Conservation (phyloP, 2,329 filamentous ascomycete species). For the Alternaria incomplexa region DNA sequence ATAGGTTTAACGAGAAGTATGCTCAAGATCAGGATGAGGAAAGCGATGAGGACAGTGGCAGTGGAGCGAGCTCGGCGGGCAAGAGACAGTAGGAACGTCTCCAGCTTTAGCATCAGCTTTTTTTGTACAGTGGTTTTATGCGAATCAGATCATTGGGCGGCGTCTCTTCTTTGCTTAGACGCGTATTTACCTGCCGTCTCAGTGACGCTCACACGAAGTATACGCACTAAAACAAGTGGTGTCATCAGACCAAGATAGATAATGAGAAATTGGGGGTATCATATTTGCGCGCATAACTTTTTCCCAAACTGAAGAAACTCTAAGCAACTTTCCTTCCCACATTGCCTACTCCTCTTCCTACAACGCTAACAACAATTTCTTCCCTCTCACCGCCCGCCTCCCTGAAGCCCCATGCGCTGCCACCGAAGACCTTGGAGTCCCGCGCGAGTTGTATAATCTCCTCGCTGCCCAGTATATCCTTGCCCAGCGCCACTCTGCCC, state of each 20-base stretch:
- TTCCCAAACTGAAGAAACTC: neutral
- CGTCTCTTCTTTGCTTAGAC: conserved; percentile 10
- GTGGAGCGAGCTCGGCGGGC: conserved; percentile 25
- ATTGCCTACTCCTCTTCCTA: conserved; percentile 92
- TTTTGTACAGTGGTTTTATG: neutral
- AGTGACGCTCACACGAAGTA: neutral
- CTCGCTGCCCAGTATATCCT: conserved; percentile 81
- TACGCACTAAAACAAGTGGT: neutral
- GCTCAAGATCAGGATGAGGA: conserved; percentile 23
- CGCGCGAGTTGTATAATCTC: conserved; percentile 80
- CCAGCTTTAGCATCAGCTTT: neutral
- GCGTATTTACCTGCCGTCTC: neutral
- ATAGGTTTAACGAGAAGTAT: conserved; percentile 43
- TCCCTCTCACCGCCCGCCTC: conserved; percentile 58
- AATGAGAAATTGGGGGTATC: conserved; percentile 18
- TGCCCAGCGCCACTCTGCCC: conserved; percentile 80
- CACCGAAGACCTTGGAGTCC: conserved; percentile 87
- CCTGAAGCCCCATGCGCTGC: conserved; percentile 87
- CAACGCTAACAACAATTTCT: conserved; percentile 87
- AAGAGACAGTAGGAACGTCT: conserved; percentile 30
- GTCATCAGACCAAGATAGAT: neutral
- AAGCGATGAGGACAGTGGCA: conserved; percentile 33
- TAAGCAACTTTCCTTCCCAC: conserved; percentile 87
- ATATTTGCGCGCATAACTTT: conserved; percentile 12
- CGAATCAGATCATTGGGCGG: conserved; percentile 23